Base-by-base conservation (phyloP, 441 rosid genomes). In the Gossypium schwendimanii region DNA sequence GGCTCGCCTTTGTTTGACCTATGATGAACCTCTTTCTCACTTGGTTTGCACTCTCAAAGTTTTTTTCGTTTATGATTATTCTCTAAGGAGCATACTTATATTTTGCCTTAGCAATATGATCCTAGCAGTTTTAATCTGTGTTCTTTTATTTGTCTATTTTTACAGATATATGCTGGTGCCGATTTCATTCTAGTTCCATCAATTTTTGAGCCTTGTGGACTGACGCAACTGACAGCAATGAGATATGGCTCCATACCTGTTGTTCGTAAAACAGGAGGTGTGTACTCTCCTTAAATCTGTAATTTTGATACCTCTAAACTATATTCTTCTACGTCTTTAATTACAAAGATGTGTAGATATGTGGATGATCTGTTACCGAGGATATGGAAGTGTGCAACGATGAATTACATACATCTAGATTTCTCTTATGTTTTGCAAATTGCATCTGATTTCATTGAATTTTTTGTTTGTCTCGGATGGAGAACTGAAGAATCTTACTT, bases 1-100 rank as follows among this genome's bases (percentile, higher is more conserved):
- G 11, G 94, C 97, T 77, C 86, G 95, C 82, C 95, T 95, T 71
- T 82, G 88, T 82, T 85, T 95, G 83, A 88, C 84, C 72, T 95
- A 95, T 47, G 98, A 95, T 81, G 99, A 95, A 73, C 98, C 99
- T 63, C 97, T 95, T 77, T 95, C 99, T 63, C 99, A 95, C 83
- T 80, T 93, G 92, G 99, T 95, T 79, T 63, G 81, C 23, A 59
- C 65, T 77, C 74, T 20, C 52, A 45, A 66, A 31, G 26, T 23
- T 50, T 33, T 15, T 15, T 58, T 41, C n/a, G 0, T 15, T 60
- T 47, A 0, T 28, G 18, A 64, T 49, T 36, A 55, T 72, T 62
- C 21, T 52, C 23, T 33, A 45, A 26, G 20, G 26, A 60, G 8
- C 45, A 64, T 53, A 44, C 70, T 28, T 39, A n/a, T 36, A 28